These are phyloP conservation scores for Collybiopsis confluens DNA, from an alignment of 768 basidiomycete species.

Conservation along the genomic window DNA sequence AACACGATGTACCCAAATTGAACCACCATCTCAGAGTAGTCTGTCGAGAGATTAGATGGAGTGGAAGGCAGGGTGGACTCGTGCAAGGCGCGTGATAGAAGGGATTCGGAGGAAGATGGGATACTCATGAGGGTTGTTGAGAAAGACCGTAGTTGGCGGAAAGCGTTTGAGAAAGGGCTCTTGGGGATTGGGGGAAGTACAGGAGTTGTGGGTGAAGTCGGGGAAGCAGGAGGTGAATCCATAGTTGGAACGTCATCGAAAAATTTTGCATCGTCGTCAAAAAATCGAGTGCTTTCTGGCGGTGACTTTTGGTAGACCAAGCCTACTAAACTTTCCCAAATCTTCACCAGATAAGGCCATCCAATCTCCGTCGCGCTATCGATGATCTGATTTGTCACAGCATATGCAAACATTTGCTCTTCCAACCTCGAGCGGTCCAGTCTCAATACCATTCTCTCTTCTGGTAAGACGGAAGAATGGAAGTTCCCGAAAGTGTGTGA, in stretches of 20 bases:
- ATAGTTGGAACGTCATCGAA: background rate
- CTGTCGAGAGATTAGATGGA: conserved; percentile 69
- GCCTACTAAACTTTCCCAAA: background rate
- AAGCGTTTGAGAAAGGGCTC: background rate
- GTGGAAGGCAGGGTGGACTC: conserved; percentile 1
- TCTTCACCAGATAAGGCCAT: conserved; percentile 58
- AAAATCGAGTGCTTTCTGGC: background rate
- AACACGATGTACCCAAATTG: conserved; percentile 92
- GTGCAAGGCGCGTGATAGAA: background rate
- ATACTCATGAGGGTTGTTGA: conserved; percentile 78
- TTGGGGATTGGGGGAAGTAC: background rate
- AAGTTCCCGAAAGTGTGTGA: conserved; percentile 37
- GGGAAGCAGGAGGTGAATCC: background rate
- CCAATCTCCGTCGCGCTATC: conserved; percentile 77
- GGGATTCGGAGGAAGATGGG: conserved; percentile 38
- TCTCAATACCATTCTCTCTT: conserved; percentile 24
- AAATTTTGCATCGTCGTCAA: background rate
- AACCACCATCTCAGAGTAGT: conserved; percentile 96
- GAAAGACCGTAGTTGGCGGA: conserved; percentile 27
- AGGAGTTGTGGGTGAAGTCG: background rate
- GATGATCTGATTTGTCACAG: conserved; percentile 83
- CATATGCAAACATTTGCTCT: conserved; percentile 91
- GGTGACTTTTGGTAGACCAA: background rate
- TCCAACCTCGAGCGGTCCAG: conserved; percentile 59
- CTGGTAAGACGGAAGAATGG: conserved; percentile 26